A percentile compares a stretch with the other conserved stretches of the same genome.
These are phyloP conservation scores for Polygonum aviculare DNA, from an alignment of 148 eudicot genomes.

Conservation along the genomic window DNA sequence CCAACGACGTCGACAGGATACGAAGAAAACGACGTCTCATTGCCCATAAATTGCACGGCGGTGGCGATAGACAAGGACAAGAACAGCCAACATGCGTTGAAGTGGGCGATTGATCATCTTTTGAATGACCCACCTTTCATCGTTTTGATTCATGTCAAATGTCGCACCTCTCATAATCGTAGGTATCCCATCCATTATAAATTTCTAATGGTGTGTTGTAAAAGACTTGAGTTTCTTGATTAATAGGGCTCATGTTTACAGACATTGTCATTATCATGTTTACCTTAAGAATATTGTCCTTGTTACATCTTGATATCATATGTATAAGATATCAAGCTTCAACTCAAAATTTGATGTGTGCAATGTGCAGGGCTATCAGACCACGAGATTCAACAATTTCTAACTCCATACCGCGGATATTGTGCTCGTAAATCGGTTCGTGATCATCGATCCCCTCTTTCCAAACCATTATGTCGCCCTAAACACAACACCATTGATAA, in stretches of 20 bases:
- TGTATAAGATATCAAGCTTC: neutral
- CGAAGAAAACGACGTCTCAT: slow-evolving; percentile 2
- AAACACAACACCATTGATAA: neutral
- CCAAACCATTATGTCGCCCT: neutral
- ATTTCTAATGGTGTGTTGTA: too few species aligned
- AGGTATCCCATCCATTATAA: neutral
- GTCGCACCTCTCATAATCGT: neutral
- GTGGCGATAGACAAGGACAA: slow-evolving; percentile 82
- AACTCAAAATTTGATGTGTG: neutral
- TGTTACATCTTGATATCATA: neutral
- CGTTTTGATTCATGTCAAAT: slow-evolving; percentile 52
- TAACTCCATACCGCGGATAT: slow-evolving; percentile 12
- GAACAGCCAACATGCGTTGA: slow-evolving; percentile 71
- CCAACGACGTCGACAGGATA: neutral
- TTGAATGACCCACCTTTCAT: slow-evolving; percentile 41
- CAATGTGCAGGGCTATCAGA: neutral
- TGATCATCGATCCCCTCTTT: neutral
- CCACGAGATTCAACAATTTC: slow-evolving; percentile 7
- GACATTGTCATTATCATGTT: too few species aligned
- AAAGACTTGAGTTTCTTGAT: too few species aligned
- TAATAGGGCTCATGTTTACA: neutral
- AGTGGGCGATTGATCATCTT: slow-evolving; percentile 78
- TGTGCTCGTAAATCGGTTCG: slow-evolving; percentile 20
- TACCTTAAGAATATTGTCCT: too few species aligned
- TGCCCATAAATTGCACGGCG: slow-evolving; percentile 17